A percentile compares a stretch with the other conserved stretches of the same genome.
Evolutionary conservation across 2,329 filamentous ascomycete species (phyloP).

Genomic region (Escovopsis sp.): DNA sequence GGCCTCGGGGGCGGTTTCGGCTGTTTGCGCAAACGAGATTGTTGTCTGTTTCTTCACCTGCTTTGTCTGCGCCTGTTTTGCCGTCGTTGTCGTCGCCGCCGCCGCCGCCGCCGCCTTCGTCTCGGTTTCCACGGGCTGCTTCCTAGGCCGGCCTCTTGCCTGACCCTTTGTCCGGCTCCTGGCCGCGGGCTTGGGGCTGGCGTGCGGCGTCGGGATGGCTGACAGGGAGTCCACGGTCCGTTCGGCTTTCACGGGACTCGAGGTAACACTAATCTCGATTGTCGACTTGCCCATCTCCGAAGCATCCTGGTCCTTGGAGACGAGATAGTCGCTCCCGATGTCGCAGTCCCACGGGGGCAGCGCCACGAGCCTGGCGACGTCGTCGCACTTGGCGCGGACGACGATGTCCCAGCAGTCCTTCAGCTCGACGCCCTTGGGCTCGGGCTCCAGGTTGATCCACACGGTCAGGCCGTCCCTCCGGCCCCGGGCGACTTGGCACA

Average conservation of each 20-base stretch:
- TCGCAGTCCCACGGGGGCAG: constrained; percentile 43
- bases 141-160: no score
- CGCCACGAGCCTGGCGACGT: constrained; percentile 61
- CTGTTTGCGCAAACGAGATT: constrained; percentile 27
- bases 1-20: constrained; percentile 5
- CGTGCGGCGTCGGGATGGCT: constrained; percentile 42
- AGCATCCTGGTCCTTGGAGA: constrained; percentile 30
- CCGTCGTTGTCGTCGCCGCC: no score
- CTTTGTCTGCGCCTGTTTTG: no score
- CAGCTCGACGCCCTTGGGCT: constrained; percentile 69
- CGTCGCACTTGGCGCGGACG: constrained; percentile 74
- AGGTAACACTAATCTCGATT: constrained; percentile 17
- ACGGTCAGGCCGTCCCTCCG: constrained; percentile 74
- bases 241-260: constrained; percentile 15
- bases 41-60: constrained; percentile 35
- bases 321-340: constrained; percentile 35
- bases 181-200: constrained; percentile 35
- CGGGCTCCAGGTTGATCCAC: constrained; percentile 86
- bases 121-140: no score
- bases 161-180: constrained; percentile 16
- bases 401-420: constrained; percentile 90
- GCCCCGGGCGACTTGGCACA: constrained; percentile 75
- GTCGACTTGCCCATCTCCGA: constrained; percentile 23
- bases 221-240: constrained; percentile 25
- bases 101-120: no score